Evolutionary conservation across 208 protist species (phyloP).

Genomic region (Tritrichomonas foetus): DNA sequence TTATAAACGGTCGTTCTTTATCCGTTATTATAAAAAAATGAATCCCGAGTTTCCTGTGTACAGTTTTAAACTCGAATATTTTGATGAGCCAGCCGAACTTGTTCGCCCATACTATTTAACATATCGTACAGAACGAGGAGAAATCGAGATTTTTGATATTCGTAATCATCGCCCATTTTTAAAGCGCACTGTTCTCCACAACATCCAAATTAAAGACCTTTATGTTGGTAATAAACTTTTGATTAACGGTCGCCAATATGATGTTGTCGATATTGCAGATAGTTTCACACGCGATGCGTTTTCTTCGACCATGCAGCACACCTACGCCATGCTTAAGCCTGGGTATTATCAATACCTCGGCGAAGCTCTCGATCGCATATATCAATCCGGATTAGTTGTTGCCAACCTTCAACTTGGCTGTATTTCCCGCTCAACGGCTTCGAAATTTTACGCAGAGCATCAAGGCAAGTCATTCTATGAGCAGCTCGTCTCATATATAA

Average conservation of each 20-base stretch:
- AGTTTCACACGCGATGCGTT: not conserved
- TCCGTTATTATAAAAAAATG: slow-evolving; percentile 10
- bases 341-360: slow-evolving; percentile 10
- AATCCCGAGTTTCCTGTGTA: not conserved
- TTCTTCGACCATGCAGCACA: not conserved
- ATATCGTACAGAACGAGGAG: not conserved
- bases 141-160: slow-evolving; percentile 34
- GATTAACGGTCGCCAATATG: slow-evolving; percentile 32
- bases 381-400: not conserved
- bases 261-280: slow-evolving; percentile 7
- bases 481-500: not conserved
- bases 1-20: too few relatives aligned
- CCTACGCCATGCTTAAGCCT: not conserved
- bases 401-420: not conserved
- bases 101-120: not conserved
- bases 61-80: not conserved
- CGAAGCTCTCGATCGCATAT: not conserved
- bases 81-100: not conserved
- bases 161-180: not conserved
- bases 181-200: not conserved
- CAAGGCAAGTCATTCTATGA: slow-evolving; percentile 25
- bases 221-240: slow-evolving; percentile 22
- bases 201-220: not conserved
- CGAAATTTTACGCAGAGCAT: slow-evolving; percentile 25
- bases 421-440: not conserved